Evolutionary conservation across 805 yeast genomes (phyloP).

Genomic region (Suhomyces sp.): DNA sequence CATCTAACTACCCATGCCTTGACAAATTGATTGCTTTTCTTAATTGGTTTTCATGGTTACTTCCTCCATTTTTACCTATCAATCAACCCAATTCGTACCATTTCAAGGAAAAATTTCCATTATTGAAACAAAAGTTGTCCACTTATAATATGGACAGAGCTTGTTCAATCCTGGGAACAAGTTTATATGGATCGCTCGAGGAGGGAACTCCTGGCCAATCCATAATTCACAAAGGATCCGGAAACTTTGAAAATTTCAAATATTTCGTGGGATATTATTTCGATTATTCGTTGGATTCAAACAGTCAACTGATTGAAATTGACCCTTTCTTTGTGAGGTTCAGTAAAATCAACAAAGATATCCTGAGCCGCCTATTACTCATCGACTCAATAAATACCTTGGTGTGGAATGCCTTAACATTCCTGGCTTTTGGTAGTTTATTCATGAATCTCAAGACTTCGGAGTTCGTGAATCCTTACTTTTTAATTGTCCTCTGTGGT

Average conservation of each 20-base stretch:
- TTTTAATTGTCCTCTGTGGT: not conserved
- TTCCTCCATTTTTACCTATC: slow-evolving; percentile 20
- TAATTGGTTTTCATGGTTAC: slow-evolving; percentile 23
- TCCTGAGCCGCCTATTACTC: slow-evolving; percentile 10
- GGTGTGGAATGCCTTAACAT: slow-evolving; percentile 17
- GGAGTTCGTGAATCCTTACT: slow-evolving; percentile 7
- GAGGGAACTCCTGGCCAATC: slow-evolving; percentile 1
- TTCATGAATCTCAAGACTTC: slow-evolving; percentile 1
- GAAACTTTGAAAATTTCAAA: slow-evolving; percentile 9
- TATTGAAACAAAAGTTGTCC: slow-evolving; percentile 19
- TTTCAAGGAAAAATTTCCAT: slow-evolving; percentile 9
- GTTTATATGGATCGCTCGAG: slow-evolving; percentile 7
- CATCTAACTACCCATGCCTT: not conserved
- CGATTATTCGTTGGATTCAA: slow-evolving; percentile 21
- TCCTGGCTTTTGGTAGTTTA: slow-evolving; percentile 7
- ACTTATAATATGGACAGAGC: slow-evolving; percentile 19
- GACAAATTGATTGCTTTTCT: slow-evolving; percentile 6
- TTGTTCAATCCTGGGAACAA: slow-evolving; percentile 9
- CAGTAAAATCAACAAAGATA: slow-evolving; percentile 18
- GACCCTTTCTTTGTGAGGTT: slow-evolving; percentile 27
- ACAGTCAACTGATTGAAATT: slow-evolving; percentile 17
- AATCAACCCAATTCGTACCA: slow-evolving; percentile 4
- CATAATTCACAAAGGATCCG: not conserved
- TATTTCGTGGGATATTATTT: slow-evolving; percentile 20
- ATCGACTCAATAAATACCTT: slow-evolving; percentile 13